Percentiles rank a stretch among this genome's conserved stretches.
Evolutionary conservation across 805 yeast species (phyloP).

Genomic region (Saturnispora quitensis): DNA sequence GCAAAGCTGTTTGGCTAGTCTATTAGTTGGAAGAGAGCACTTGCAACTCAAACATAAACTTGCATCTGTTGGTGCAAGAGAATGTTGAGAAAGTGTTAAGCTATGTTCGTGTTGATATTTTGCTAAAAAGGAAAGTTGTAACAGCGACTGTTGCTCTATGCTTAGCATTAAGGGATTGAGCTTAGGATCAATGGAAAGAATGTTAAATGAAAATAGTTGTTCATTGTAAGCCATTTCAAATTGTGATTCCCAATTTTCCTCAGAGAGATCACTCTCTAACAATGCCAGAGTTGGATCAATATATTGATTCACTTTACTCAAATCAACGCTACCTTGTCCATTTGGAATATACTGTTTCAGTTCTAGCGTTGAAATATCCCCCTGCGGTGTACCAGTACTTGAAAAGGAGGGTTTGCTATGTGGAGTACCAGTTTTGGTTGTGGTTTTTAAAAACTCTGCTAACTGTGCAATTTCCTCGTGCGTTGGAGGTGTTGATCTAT

Average conservation of each 20-base stretch:
- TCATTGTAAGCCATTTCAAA: conserved; percentile 15
- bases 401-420: conserved; percentile 11
- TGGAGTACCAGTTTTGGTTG: conserved; percentile 8
- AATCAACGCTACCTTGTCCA: conserved; percentile 1
- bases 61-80: conserved; percentile 10
- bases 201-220: conserved; percentile 15
- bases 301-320: conserved; percentile 4
- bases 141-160: conserved; percentile 16
- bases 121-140: conserved; percentile 16
- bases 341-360: conserved; percentile 7
- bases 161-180: conserved; percentile 16
- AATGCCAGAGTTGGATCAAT: conserved; percentile 14
- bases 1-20: conserved; percentile 18
- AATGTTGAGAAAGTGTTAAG: conserved; percentile 9
- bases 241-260: conserved; percentile 11
- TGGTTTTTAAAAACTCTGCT: conserved; percentile 13
- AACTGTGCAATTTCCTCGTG: conserved; percentile 14
- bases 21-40: conserved; percentile 5
- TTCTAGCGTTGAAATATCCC: conserved; percentile 5
- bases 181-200: conserved; percentile 19
- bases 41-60: conserved; percentile 14
- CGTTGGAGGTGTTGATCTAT: conserved; percentile 13
- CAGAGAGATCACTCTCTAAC: conserved; percentile 7
- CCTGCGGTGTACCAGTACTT: conserved; percentile 14
- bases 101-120: conserved; percentile 18